These are phyloP conservation scores for Dimargaris cristalligena DNA, from an alignment of 192 early-diverging fungal species.

Conservation along the genomic window DNA sequence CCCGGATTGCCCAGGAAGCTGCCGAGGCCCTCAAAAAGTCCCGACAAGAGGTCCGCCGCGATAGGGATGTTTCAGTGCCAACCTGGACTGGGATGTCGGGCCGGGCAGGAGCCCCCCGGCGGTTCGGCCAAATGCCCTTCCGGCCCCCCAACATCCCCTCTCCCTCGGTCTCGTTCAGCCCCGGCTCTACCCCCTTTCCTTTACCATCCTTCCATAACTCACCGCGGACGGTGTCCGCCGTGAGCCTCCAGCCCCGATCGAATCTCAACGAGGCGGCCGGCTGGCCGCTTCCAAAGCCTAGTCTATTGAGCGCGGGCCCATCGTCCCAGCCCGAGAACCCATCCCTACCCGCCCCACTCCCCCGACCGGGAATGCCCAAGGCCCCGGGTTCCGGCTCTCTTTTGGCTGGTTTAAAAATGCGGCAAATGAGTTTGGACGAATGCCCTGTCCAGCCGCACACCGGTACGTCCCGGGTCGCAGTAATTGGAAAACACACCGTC, in stretches of 20 bases:
- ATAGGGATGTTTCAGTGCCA: conserved; percentile 47
- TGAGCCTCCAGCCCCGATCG: too few species aligned
- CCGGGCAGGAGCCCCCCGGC: conserved; percentile 24
- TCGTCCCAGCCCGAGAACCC: too few species aligned
- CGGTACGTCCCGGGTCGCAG: too few species aligned
- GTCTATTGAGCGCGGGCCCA: too few species aligned
- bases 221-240: too few species aligned
- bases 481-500: too few species aligned
- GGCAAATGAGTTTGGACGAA: conserved; percentile 4
- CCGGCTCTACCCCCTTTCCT: background rate
- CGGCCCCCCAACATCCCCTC: too few species aligned
- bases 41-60: conserved; percentile 40
- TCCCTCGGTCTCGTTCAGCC: too few species aligned
- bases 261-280: too few species aligned
- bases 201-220: conserved; percentile 20
- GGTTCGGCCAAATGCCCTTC: too few species aligned
- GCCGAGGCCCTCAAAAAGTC: conserved; percentile 56
- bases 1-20: conserved; percentile 61
- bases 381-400: background rate
- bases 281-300: too few species aligned
- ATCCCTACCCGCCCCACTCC: conserved; percentile 3
- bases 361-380: background rate
- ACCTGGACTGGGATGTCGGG: conserved; percentile 88
- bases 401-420: conserved; percentile 12
- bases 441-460: background rate